These are phyloP conservation scores for Aspergillus candidus DNA, from an alignment of 2,329 filamentous ascomycete genomes.

Conservation along the genomic window DNA sequence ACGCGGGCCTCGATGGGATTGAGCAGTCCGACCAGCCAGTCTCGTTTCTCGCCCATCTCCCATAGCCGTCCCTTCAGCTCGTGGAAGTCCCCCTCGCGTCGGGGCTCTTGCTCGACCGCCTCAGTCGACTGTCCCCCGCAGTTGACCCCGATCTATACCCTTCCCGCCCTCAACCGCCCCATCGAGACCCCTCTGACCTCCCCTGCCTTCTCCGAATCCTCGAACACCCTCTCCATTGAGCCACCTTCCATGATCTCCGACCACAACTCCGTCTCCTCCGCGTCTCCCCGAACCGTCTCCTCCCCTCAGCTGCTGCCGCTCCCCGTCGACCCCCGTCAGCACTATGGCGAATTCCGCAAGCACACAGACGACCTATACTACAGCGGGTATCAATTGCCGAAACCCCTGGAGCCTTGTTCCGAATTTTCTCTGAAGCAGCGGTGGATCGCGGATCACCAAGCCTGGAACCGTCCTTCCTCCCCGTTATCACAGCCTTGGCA, in stretches of 20 bases:
- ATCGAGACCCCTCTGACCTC: conserved; percentile 57
- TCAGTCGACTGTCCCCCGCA: conserved; percentile 21
- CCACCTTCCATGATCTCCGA: conserved; percentile 69
- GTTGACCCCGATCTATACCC: conserved; percentile 35
- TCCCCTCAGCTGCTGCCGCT: conserved; percentile 38
- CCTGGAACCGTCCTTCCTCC: conserved; percentile 25
- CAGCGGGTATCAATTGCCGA: conserved; percentile 13
- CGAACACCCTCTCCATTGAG: conserved; percentile 52
- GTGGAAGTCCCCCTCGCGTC: conserved; percentile 16
- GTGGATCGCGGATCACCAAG: conserved; percentile 24
- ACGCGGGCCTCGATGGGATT: conserved; percentile 23
- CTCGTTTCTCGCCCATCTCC: conserved; percentile 24
- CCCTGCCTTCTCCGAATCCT: conserved; percentile 58
- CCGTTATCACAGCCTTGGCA: conserved; percentile 22
- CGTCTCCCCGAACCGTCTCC: conserved; percentile 47
- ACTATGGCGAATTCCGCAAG: conserved; percentile 28
- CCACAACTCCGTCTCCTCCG: conserved; percentile 56
- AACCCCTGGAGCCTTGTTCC: conserved; percentile 19
- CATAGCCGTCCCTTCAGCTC: conserved; percentile 17
- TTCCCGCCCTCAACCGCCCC: conserved; percentile 32
- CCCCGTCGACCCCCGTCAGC: conserved; percentile 41
- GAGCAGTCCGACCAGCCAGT: conserved; percentile 23
- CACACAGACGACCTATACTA: conserved; percentile 23
- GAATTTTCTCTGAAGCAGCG: conserved; percentile 22
- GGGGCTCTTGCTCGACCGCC: conserved; percentile 20